These are phyloP conservation scores for Xylariaceae sp. DNA, from an alignment of 2,329 filamentous ascomycete genomes.

Conservation along the genomic window DNA sequence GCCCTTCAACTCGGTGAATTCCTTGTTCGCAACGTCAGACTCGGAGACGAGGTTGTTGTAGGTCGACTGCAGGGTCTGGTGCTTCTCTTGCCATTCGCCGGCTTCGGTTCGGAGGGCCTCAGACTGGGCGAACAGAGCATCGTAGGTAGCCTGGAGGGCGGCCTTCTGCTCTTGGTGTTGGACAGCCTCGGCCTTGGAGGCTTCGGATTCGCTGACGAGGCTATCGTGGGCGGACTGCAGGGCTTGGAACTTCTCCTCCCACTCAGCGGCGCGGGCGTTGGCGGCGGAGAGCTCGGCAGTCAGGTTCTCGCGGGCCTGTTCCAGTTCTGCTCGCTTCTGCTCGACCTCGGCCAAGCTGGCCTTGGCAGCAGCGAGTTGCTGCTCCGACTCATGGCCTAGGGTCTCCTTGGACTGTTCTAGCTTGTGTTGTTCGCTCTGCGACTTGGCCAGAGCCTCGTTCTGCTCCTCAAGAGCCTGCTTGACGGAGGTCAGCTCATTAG, in stretches of 20 bases:
- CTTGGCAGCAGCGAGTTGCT: conserved; percentile 17
- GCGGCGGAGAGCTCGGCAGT: conserved; percentile 23
- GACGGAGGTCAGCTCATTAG: conserved; percentile 24
- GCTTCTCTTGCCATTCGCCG: conserved; percentile 19
- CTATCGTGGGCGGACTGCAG: conserved; percentile 22
- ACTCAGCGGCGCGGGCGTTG: conserved; percentile 24
- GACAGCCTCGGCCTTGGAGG: conserved; percentile 8
- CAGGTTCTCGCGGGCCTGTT: conserved; percentile 23
- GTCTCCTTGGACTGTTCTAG: conserved; percentile 12
- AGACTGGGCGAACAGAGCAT: conserved; percentile 18
- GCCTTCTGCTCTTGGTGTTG: conserved; percentile 29
- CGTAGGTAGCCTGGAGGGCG: conserved; percentile 19
- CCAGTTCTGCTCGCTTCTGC: conserved; percentile 28
- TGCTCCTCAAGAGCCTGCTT: conserved; percentile 25
- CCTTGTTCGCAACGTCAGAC: conserved; percentile 31
- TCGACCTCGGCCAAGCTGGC: conserved; percentile 29
- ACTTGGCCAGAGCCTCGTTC: conserved; percentile 20
- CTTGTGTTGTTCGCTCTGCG: conserved; percentile 18
- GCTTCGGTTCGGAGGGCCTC: conserved; percentile 23
- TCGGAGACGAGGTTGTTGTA: conserved; percentile 29
- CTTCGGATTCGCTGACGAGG: conserved; percentile 27
- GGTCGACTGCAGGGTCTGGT: conserved; percentile 12
- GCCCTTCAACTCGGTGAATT: conserved; percentile 21
- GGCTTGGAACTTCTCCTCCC: conserved; percentile 23
- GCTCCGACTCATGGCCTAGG: conserved; percentile 23